Base-by-base conservation (phyloP, 768 basidiomycete genomes). In the Auricularia sp. region DNA sequence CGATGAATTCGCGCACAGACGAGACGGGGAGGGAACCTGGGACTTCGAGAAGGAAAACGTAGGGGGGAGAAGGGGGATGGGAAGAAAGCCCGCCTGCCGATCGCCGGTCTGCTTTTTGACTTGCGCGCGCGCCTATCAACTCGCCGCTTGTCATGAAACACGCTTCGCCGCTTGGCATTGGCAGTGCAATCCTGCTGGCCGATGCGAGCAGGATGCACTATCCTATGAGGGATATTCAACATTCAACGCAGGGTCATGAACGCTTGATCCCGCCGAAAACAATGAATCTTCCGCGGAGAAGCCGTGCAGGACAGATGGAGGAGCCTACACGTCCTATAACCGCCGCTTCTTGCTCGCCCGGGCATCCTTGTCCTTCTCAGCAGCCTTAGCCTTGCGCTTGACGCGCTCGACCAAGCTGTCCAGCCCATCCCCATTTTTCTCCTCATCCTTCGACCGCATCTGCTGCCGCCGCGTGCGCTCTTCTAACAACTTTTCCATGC, bases 401-500 rank as follows among this genome's bases (percentile, higher is more conserved):
- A 97, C 86, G 66, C 89, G 91, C 71, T 92, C 89, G 37, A 94
- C 91, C 44, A 98, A 77, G 65, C 76, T 85, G 65, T 83, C 77
- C 64, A 97, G 76, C 67, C 75, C 75, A 24, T 73, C 77, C 72
- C 66, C 71, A 36, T 68, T 62, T 63, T 37, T 71, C 62, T 18
- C 65, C 65, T 58, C 70, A 16, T 29, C 24, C 64, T 62, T 47
- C 44, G 35, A 42, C 1, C 70, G 61, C 58, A 74, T 71, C 44
- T 76, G 71, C 68, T 78, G 80, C 69, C 85, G 85, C 11, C 85
- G 82, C 71, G 86, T 79, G n/a, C 94, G 85, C 69, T 94, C 94
- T n/a, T 86, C 82, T 44, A 98, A 78, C 11, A 99, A 80, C 2
- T 87, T 84, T 8, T 83, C 72, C 96, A 98, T 99, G 62, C 86